Percentiles rank a stretch among this genome's conserved stretches.
Evolutionary conservation across 2,329 filamentous ascomycete species (phyloP).

Genomic region (Colletotrichum aenigma): DNA sequence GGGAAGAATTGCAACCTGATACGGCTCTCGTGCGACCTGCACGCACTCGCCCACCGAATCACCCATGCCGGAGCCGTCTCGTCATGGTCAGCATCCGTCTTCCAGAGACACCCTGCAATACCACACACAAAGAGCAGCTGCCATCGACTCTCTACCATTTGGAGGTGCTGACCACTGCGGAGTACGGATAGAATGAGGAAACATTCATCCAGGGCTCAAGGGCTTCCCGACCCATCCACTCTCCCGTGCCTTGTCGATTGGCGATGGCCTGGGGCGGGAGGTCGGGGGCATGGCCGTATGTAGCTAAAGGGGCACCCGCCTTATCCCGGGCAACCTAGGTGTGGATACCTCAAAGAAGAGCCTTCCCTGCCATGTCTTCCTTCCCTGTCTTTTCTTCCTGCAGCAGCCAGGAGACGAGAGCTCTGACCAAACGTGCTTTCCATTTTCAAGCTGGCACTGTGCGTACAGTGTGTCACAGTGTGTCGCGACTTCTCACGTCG

Average conservation of each 20-base stretch:
- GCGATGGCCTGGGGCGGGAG: not conserved
- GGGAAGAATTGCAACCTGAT: not conserved
- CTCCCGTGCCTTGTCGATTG: constrained; percentile 1
- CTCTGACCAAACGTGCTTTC: not conserved
- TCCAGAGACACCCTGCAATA: not conserved
- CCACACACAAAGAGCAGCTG: not conserved
- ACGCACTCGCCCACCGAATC: not conserved
- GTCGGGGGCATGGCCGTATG: not conserved
- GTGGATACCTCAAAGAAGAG: not conserved
- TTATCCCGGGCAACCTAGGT: not conserved
- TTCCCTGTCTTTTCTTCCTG: not conserved
- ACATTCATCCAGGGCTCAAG: not conserved
- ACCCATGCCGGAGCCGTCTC: not conserved
- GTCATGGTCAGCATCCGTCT: not conserved
- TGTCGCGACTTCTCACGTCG: not conserved
- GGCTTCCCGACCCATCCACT: not conserved
- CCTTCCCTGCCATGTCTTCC: not conserved
- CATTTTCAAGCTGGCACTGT: not conserved
- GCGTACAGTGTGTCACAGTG: not conserved
- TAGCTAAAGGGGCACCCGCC: not conserved
- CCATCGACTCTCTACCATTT: not conserved
- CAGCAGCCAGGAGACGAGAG: not conserved
- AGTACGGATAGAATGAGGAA: not conserved
- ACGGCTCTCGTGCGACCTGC: not conserved
- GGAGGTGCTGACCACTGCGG: not conserved